phyloP scores from a whole-genome alignment of 257 asterid species.

The Solanum commersonii region DNA sequence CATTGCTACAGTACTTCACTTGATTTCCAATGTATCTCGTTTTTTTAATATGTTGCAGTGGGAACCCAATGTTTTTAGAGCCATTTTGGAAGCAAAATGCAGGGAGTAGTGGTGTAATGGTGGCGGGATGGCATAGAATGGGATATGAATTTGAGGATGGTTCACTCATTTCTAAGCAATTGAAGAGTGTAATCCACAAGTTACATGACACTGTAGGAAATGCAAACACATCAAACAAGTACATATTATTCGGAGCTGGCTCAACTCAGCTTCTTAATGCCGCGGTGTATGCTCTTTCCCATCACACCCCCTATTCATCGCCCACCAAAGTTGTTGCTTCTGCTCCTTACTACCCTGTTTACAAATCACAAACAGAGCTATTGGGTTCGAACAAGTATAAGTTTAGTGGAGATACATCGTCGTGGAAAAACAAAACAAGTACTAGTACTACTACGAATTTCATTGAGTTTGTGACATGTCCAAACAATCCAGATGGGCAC shows the following conservation, averaged over 20 bases:
- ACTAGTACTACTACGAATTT: background rate
- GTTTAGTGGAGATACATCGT: constrained; percentile 1
- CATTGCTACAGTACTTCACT: too few relatives aligned
- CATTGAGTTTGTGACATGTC: constrained; percentile 10
- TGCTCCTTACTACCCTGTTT: constrained; percentile 8
- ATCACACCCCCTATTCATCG: background rate
- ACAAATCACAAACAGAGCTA: background rate
- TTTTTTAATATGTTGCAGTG: constrained; percentile 13
- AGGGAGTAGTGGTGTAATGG: background rate
- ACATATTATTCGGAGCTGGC: background rate
- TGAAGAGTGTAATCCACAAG: constrained; percentile 2
- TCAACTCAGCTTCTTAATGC: constrained; percentile 6
- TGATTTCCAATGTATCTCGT: background rate
- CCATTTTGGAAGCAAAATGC: constrained; percentile 15
- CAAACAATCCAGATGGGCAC: constrained; percentile 9
- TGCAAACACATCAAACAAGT: background rate
- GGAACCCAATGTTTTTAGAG: constrained; percentile 25
- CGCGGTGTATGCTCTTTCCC: constrained; percentile 5
- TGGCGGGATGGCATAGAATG: constrained; percentile 3
- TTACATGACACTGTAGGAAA: background rate
- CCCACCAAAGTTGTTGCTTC: constrained; percentile 7
- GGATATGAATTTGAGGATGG: constrained; percentile 1
- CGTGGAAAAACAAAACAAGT: background rate
- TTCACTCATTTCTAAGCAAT: background rate
- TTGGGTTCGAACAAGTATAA: background rate